Evolutionary conservation across 2,329 filamentous ascomycete species (phyloP).

Genomic region (Emergomyces pasteurianus): DNA sequence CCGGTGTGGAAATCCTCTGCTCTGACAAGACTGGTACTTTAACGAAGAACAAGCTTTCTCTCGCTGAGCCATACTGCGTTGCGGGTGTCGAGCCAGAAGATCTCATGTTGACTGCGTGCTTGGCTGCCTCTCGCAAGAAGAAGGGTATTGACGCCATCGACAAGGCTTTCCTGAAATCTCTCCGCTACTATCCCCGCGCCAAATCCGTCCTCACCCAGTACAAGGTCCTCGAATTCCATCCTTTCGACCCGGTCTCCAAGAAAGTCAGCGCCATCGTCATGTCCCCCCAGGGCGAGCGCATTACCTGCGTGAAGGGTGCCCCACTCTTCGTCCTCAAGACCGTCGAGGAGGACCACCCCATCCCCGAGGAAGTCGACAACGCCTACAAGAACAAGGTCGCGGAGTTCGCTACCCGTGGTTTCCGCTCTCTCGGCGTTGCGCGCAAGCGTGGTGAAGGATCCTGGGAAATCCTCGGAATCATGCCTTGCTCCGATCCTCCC

Average conservation of each 20-base stretch:
- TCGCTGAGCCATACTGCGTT: slow-evolving; percentile 74
- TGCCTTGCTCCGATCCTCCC: slow-evolving; percentile 86
- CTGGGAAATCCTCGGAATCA: slow-evolving; percentile 90
- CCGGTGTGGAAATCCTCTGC: slow-evolving; percentile 87
- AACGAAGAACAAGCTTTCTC: slow-evolving; percentile 87
- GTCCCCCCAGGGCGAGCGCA: slow-evolving; percentile 70
- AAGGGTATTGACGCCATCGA: slow-evolving; percentile 93
- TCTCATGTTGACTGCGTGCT: slow-evolving; percentile 82
- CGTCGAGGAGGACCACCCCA: slow-evolving; percentile 71
- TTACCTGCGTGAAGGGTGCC: slow-evolving; percentile 83
- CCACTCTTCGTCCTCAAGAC: slow-evolving; percentile 79
- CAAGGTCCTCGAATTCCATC: slow-evolving; percentile 71
- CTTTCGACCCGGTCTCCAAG: slow-evolving; percentile 88
- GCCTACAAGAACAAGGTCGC: slow-evolving; percentile 88
- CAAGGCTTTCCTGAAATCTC: slow-evolving; percentile 83
- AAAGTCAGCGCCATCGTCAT: slow-evolving; percentile 78
- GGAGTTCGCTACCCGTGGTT: slow-evolving; percentile 84
- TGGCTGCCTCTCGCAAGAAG: slow-evolving; percentile 86
- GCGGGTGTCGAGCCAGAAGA: slow-evolving; percentile 73
- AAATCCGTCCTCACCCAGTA: slow-evolving; percentile 73
- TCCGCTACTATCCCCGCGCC: slow-evolving; percentile 70
- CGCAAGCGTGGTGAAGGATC: slow-evolving; percentile 70
- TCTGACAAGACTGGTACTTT: slow-evolving; percentile 90
- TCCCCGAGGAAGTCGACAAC: slow-evolving; percentile 63
- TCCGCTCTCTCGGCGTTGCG: slow-evolving; percentile 85